Evolutionary conservation across 164 flowering plant species (phyloP).

Genomic region (Magnolia changhungtana): DNA sequence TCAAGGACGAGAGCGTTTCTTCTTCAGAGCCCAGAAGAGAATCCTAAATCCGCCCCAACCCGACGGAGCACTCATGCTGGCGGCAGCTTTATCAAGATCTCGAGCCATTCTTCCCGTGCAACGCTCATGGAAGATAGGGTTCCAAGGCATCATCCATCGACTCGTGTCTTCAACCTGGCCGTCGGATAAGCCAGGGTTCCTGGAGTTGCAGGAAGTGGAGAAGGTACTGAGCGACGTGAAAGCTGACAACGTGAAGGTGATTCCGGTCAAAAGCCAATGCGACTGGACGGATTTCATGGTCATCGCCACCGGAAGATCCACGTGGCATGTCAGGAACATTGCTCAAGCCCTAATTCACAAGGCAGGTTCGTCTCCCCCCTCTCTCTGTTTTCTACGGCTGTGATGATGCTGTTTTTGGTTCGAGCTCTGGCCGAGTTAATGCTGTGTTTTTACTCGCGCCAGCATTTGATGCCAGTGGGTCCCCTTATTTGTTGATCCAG

Average conservation of each 20-base stretch:
- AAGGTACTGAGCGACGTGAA: conserved; percentile 66
- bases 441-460: background rate
- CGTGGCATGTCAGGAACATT: conserved; percentile 88
- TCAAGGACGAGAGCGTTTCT: no score
- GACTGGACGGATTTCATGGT: conserved; percentile 85
- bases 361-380: conserved; percentile 31
- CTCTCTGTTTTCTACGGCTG: background rate
- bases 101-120: conserved; percentile 5
- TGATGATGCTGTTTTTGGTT: background rate
- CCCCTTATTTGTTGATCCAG: background rate
- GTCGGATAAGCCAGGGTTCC: conserved; percentile 19
- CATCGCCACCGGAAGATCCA: conserved; percentile 77
- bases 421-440: background rate
- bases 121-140: conserved; percentile 32
- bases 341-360: conserved; percentile 83
- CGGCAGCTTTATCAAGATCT: conserved; percentile 4
- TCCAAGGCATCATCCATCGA: conserved; percentile 3
- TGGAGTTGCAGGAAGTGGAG: conserved; percentile 70
- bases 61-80: conserved; percentile 11
- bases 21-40: no score
- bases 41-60: background rate
- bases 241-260: conserved; percentile 70
- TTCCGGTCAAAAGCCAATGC: conserved; percentile 43
- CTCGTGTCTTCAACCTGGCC: conserved; percentile 16
- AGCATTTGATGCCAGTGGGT: background rate